Evolutionary conservation across 495 filamentous ascomycete species (phyloP), one percentile per base, ranked within the genome.

Genomic region (Talaromyces trachyspermus): DNA sequence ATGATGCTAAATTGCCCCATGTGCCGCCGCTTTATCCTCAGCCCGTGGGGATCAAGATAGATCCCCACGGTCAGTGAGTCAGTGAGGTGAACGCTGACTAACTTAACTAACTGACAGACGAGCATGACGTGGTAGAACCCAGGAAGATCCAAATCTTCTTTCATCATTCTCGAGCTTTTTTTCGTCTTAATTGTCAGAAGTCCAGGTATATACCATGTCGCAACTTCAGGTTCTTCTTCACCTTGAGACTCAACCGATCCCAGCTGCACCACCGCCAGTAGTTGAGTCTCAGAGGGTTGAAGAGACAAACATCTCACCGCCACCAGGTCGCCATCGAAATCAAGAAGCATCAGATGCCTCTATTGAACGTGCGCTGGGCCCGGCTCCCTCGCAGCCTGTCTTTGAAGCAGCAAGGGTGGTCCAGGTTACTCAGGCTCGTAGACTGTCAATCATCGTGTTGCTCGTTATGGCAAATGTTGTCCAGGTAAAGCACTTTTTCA

Each of bases 381-480:
- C 35, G 9, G 9, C 35, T 38, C 35, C 35, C 3, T 38, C 35
- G 12, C 61, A 57, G 17, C 47, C 35, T 1, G 50, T 61, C 20
- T 64, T 64, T 38, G 54, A 64, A 14, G 52, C 45, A 15, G 49
- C 52, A 0, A 42, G 51, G 4, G 41, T 52, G 17, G 39, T 39
- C 17, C 46, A 38, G 10, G 52, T 46, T 6, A 64, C 49, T n/a
- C 46, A 42, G 27, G 41, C 49, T 0, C 61, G 56, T 17, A 44
- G 52, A 25, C 23, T 58, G 10, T 44, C 47, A 1, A 51, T 60
- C 14, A 60, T 58, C 23, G 37, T 35, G 4, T 25, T 64, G 30
- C 54, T 60, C 8, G 25, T 64, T 19, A 35, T 60, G 14, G 52
- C 61, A 18, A 64, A 64, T 33, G 52, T 64, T 11, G 54, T 61